Percentiles rank a stretch among this genome's conserved stretches.
Conservation (phyloP, 1,139 yeast genomes). For the Diutina rugosa region DNA sequence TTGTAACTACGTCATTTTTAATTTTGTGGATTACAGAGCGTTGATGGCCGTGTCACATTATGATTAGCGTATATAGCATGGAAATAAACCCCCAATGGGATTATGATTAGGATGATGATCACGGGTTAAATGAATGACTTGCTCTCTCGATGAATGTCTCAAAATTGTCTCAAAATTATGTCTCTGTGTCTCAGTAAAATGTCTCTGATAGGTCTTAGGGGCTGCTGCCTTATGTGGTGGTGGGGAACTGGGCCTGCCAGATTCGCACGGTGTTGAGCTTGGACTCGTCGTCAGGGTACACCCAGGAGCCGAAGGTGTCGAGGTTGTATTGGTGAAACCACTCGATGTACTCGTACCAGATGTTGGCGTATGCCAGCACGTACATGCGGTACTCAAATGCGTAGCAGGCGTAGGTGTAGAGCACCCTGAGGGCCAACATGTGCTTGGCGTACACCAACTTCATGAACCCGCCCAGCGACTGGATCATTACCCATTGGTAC, state of each 20-base stretch:
- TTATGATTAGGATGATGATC: too few species aligned
- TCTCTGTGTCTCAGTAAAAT: not conserved
- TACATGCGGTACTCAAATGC: not conserved
- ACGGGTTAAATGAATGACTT: too few species aligned
- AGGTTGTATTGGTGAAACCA: not conserved
- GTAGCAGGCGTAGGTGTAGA: not conserved
- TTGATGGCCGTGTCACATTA: too few species aligned
- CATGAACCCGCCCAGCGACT: not conserved
- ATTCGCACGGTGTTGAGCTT: not conserved
- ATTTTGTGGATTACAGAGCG: too few species aligned
- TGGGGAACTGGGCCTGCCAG: not conserved
- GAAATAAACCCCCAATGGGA: too few species aligned
- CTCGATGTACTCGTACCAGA: not conserved
- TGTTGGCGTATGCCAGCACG: slow-evolving; percentile 1
- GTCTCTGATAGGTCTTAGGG: not conserved
- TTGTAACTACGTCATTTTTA: too few species aligned
- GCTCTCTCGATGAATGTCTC: too few species aligned
- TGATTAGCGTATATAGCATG: too few species aligned
- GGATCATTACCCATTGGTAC: not conserved
- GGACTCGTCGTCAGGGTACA: not conserved
- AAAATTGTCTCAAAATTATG: too few species aligned
- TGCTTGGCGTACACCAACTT: not conserved
- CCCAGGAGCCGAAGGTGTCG: not conserved
- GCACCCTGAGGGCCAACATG: not conserved
- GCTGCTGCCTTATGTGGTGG: not conserved